Evolutionary conservation across 768 basidiomycete species (phyloP).

Genomic region (Neoboletus subvelutipes): DNA sequence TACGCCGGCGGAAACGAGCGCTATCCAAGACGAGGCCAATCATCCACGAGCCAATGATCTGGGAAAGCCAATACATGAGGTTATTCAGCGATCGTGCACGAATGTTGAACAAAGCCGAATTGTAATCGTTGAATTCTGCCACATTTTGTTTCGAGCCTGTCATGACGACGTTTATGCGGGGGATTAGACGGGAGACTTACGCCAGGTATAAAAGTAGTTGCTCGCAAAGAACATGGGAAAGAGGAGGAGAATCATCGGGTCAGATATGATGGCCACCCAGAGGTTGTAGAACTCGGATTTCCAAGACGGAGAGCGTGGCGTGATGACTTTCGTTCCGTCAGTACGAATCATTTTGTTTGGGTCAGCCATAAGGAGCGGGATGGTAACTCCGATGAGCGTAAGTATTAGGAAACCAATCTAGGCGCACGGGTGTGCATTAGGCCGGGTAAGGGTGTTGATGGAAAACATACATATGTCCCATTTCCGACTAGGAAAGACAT

Average conservation of each 20-base stretch:
- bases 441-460: not conserved
- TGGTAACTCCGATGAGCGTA: too few relatives aligned
- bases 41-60: slow-evolving; percentile 67
- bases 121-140: slow-evolving; percentile 75
- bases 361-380: too few relatives aligned
- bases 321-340: too few relatives aligned
- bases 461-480: slow-evolving; percentile 64
- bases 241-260: slow-evolving; percentile 68
- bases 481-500: slow-evolving; percentile 49
- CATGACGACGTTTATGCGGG: not conserved
- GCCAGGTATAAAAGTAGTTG: slow-evolving; percentile 85
- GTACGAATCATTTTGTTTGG: too few relatives aligned
- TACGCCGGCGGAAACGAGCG: slow-evolving; percentile 52
- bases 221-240: slow-evolving; percentile 84
- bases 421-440: not conserved
- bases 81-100: slow-evolving; percentile 74
- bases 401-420: too few relatives aligned
- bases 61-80: slow-evolving; percentile 75
- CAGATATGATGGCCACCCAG: slow-evolving; percentile 62
- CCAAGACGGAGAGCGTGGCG: slow-evolving; percentile 70
- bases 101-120: slow-evolving; percentile 72
- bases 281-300: slow-evolving; percentile 67
- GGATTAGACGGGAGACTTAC: slow-evolving; percentile 34
- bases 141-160: not conserved
- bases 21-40: slow-evolving; percentile 69